Percentiles rank a stretch among this genome's conserved stretches.
These are phyloP conservation scores for Dactylorhiza incarnata DNA, from an alignment of 106 monocot genomes.

Conservation along the genomic window DNA sequence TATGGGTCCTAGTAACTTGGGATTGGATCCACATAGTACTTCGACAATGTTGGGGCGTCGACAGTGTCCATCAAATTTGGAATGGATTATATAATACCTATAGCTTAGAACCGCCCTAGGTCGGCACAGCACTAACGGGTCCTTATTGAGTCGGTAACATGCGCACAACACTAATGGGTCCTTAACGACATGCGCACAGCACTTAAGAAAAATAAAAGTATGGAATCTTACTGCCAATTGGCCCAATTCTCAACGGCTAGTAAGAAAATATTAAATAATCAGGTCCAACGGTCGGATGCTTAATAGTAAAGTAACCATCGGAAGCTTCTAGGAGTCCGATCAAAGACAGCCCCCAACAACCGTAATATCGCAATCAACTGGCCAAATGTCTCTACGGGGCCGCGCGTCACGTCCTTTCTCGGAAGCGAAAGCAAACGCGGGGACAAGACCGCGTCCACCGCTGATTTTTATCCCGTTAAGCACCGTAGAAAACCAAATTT, in stretches of 20 bases:
- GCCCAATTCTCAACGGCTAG: not conserved
- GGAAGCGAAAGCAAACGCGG: not conserved
- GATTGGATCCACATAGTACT: too few species aligned
- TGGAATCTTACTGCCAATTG: too few species aligned
- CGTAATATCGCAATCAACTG: not conserved
- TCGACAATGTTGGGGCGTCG: too few species aligned
- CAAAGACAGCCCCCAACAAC: not conserved
- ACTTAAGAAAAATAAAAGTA: too few species aligned
- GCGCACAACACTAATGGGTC: too few species aligned
- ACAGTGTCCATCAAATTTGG: too few species aligned
- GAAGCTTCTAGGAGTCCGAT: not conserved
- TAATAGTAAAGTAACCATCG: not conserved
- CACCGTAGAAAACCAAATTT: slow-evolving; percentile 1
- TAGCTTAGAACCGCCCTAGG: too few species aligned
- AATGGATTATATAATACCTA: too few species aligned
- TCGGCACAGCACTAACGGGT: too few species aligned
- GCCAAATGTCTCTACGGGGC: not conserved
- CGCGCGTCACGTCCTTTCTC: not conserved
- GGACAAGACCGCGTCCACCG: not conserved
- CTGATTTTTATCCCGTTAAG: not conserved
- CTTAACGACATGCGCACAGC: too few species aligned
- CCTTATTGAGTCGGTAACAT: too few species aligned
- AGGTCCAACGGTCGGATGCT: slow-evolving; percentile 1
- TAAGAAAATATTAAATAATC: not conserved
- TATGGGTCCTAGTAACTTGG: too few species aligned